phyloP scores from a whole-genome alignment of 1,284 basidiomycete genomes.

The Ustilago trichophora region DNA sequence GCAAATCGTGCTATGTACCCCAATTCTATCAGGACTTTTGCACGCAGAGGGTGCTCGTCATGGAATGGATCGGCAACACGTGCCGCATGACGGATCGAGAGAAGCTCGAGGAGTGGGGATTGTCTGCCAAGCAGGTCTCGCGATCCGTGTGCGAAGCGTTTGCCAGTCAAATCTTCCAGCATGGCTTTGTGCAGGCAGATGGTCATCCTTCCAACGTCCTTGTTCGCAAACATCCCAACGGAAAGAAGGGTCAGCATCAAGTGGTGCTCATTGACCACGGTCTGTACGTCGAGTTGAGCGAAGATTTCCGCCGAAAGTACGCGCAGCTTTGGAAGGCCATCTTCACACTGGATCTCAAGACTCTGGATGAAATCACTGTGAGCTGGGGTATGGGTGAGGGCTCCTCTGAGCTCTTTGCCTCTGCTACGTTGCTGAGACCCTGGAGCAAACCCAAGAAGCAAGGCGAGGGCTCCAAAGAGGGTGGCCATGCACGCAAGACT shows the following conservation, averaged over 20 bases:
- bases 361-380: slow-evolving; percentile 49
- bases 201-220: slow-evolving; percentile 58
- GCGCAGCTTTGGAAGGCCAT: slow-evolving; percentile 60
- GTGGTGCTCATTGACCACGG: slow-evolving; percentile 62
- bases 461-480: slow-evolving; percentile 5
- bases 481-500: slow-evolving; percentile 33
- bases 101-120: slow-evolving; percentile 49
- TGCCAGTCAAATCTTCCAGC: slow-evolving; percentile 60
- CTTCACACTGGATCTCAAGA: slow-evolving; percentile 52
- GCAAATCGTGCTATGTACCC: slow-evolving; percentile 57
- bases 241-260: slow-evolving; percentile 51
- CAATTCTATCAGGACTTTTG: slow-evolving; percentile 44
- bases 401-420: slow-evolving; percentile 55
- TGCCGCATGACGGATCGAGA: slow-evolving; percentile 55
- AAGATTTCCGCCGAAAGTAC: slow-evolving; percentile 55
- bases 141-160: slow-evolving; percentile 57
- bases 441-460: slow-evolving; percentile 54
- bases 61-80: slow-evolving; percentile 58
- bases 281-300: slow-evolving; percentile 54
- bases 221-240: slow-evolving; percentile 56
- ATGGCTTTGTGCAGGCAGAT: slow-evolving; percentile 60
- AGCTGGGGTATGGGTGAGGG: slow-evolving; percentile 60
- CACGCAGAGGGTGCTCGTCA: slow-evolving; percentile 49
- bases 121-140: slow-evolving; percentile 49
- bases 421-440: slow-evolving; percentile 55